phyloP scores from a whole-genome alignment of 176 grass and related monocot genomes.

The Paspalum notatum region DNA sequence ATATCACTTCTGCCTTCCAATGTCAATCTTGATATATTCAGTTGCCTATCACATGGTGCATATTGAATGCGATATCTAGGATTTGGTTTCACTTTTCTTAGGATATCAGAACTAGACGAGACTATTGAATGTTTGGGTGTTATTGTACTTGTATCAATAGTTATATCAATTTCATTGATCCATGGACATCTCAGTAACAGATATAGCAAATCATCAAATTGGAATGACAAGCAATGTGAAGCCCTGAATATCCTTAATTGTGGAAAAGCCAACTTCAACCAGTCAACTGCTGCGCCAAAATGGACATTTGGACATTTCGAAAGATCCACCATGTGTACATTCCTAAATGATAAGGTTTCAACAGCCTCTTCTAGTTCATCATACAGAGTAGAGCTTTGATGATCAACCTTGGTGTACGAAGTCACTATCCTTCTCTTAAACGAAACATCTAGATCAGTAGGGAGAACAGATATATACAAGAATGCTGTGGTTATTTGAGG shows the following conservation, averaged over 20 bases:
- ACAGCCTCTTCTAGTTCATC: constrained; percentile 28
- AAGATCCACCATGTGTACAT: constrained; percentile 53
- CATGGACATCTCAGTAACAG: constrained; percentile 52
- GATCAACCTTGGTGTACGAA: constrained; percentile 29
- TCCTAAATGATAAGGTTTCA: constrained; percentile 45
- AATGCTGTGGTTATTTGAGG: constrained; percentile 57
- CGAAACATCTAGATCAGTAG: constrained; percentile 47
- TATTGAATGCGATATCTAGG: constrained; percentile 21
- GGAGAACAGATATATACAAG: constrained; percentile 53
- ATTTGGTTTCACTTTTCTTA: constrained; percentile 13
- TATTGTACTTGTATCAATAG: constrained; percentile 53
- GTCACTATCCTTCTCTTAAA: constrained; percentile 51
- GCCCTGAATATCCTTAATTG: constrained; percentile 56
- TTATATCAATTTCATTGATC: constrained; percentile 60
- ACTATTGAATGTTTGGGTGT: constrained; percentile 45
- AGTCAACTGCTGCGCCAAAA: constrained; percentile 49
- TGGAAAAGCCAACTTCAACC: constrained; percentile 56
- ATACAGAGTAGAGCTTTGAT: constrained; percentile 30
- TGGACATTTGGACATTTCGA: constrained; percentile 69
- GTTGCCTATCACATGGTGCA: constrained; percentile 18
- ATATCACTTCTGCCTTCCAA: constrained; percentile 78
- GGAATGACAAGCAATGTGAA: constrained; percentile 57
- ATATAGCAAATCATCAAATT: constrained; percentile 56
- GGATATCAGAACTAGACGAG: constrained; percentile 51
- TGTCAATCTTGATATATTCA: constrained; percentile 62